phyloP scores from a whole-genome alignment of 352 stramenopile genomes.

The Pythium rishiriense region DNA sequence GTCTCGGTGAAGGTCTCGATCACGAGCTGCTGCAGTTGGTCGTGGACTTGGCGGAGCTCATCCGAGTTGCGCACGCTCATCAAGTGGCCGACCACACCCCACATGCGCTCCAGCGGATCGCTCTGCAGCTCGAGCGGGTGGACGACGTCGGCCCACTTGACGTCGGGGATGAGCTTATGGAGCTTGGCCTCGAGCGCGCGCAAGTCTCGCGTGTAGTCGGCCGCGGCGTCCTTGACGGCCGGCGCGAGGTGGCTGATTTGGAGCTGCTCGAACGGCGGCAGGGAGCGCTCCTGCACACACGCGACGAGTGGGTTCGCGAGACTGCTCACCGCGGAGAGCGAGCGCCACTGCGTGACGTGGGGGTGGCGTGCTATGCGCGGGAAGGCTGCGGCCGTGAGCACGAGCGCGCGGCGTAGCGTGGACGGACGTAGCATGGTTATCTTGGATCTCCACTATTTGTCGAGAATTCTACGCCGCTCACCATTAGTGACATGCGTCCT shows the following conservation, averaged over 20 bases:
- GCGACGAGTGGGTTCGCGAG: constrained; percentile 50
- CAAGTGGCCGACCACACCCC: constrained; percentile 96
- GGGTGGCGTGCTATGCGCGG: constrained; percentile 12
- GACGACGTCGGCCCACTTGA: constrained; percentile 88
- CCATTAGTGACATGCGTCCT: too few species aligned
- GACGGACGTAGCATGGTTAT: constrained; percentile 20
- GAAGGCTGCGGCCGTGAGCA: constrained; percentile 11
- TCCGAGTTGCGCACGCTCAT: constrained; percentile 97
- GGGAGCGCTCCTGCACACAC: constrained; percentile 53
- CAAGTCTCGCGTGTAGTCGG: constrained; percentile 52
- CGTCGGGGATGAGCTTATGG: constrained; percentile 13
- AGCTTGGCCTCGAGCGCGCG: constrained; percentile 47
- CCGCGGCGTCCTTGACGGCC: constrained; percentile 52
- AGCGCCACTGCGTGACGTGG: background rate
- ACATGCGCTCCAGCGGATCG: constrained; percentile 91
- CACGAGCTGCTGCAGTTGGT: constrained; percentile 92
- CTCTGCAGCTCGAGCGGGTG: constrained; percentile 92
- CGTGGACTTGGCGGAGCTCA: constrained; percentile 92
- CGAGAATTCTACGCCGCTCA: too few species aligned
- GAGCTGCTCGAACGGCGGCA: constrained; percentile 73
- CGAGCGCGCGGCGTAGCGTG: constrained; percentile 15
- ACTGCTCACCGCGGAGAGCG: constrained; percentile 8
- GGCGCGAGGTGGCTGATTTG: constrained; percentile 62
- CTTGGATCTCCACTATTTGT: background rate
- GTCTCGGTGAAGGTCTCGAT: constrained; percentile 92